A percentile compares a stretch with the other conserved stretches of the same genome.
phyloP scores from a whole-genome alignment of 345 rosid species.

The Excoecaria cochinchinensis region DNA sequence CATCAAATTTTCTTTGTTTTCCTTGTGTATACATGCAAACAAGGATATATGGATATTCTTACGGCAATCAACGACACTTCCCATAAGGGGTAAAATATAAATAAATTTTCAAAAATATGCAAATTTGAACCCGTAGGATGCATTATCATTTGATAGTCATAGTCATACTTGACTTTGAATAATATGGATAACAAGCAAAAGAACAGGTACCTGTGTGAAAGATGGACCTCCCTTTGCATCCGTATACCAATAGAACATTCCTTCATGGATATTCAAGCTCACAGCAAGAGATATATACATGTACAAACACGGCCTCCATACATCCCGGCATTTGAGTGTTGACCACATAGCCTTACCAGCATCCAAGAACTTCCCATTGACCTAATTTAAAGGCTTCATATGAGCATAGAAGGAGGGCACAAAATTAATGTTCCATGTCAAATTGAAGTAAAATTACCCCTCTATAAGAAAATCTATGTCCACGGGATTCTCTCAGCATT shows the following conservation, averaged over 20 bases:
- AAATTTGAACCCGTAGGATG: background rate
- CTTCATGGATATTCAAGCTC: slow-evolving; percentile 67
- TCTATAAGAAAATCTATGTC: slow-evolving; percentile 36
- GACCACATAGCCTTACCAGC: slow-evolving; percentile 63
- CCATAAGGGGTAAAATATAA: background rate
- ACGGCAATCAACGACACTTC: background rate
- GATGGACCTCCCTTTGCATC: slow-evolving; percentile 78
- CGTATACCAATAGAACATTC: slow-evolving; percentile 88
- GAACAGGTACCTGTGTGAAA: slow-evolving; percentile 47
- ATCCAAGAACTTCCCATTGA: slow-evolving; percentile 54
- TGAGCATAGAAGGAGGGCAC: background rate
- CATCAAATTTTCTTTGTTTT: too few relatives aligned
- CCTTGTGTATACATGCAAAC: too few relatives aligned
- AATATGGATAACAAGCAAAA: background rate
- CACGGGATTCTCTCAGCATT: slow-evolving; percentile 43
- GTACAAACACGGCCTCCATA: slow-evolving; percentile 74
- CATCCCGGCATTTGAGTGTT: slow-evolving; percentile 53
- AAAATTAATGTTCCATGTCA: slow-evolving; percentile 1
- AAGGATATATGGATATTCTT: too few relatives aligned
- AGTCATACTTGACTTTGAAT: background rate
- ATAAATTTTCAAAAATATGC: background rate
- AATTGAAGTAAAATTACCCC: slow-evolving; percentile 33
- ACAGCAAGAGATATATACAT: slow-evolving; percentile 61
- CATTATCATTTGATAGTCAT: too few relatives aligned
- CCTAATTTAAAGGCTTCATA: slow-evolving; percentile 38